These are phyloP conservation scores for Stephania cephalantha DNA, from an alignment of 164 flowering plant genomes.

Conservation along the genomic window DNA sequence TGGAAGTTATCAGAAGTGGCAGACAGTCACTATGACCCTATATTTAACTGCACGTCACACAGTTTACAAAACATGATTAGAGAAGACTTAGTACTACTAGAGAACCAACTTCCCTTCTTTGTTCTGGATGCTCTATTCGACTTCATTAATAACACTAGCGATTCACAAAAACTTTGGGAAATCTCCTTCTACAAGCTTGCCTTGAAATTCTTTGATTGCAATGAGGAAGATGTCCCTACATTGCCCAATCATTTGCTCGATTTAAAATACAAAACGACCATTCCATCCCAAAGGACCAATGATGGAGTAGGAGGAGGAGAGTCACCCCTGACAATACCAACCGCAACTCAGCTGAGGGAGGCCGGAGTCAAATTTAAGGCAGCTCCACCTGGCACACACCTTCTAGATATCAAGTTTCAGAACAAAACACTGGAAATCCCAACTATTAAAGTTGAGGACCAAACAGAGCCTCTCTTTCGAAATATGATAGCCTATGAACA, in stretches of 20 bases:
- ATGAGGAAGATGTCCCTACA: too few species aligned
- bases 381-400: too few species aligned
- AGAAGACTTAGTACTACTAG: conserved; percentile 22
- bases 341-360: neutral
- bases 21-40: neutral
- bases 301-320: neutral
- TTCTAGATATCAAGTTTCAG: too few species aligned
- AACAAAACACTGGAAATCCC: too few species aligned
- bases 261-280: neutral
- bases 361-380: neutral
- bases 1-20: neutral
- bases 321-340: neutral
- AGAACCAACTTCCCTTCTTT: conserved; percentile 31
- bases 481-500: too few species aligned
- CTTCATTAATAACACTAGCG: neutral
- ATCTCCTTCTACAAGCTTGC: neutral
- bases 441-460: too few species aligned
- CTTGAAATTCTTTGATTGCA: neutral
- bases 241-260: neutral
- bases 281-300: too few species aligned
- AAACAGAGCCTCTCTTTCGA: too few species aligned
- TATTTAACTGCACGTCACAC: neutral
- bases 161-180: neutral
- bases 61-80: neutral
- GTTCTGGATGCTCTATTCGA: conserved; percentile 10